These are phyloP conservation scores for Geotrichum candidum DNA, from an alignment of 1,139 yeast species.

Conservation along the genomic window DNA sequence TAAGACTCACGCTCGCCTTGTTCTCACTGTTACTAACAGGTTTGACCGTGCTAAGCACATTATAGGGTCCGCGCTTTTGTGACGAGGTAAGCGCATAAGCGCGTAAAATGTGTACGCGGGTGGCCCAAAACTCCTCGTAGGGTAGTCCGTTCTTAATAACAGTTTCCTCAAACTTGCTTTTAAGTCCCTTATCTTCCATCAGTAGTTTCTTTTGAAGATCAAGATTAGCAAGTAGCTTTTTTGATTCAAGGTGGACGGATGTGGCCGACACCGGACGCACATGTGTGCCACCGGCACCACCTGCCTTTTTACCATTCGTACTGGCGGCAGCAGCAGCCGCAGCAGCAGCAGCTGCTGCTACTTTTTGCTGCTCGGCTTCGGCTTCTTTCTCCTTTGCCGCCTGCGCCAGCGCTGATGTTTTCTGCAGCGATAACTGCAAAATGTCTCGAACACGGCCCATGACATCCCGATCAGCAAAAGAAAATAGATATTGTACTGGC, in stretches of 20 bases:
- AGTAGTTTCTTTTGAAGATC: conserved; percentile 74
- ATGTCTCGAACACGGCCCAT: conserved; percentile 71
- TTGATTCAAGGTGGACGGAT: conserved; percentile 36
- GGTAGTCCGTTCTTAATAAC: conserved; percentile 75
- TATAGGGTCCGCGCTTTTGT: conserved; percentile 89
- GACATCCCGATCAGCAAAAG: conserved; percentile 65
- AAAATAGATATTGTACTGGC: conserved; percentile 41
- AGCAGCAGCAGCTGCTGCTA: conserved; percentile 23
- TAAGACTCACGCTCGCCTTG: conserved; percentile 84
- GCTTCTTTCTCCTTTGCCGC: conserved; percentile 44
- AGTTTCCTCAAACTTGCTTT: conserved; percentile 77
- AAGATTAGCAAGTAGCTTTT: conserved; percentile 56
- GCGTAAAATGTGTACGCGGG: conserved; percentile 70
- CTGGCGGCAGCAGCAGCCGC: conserved; percentile 30
- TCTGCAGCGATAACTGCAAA: conserved; percentile 55
- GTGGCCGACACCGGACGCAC: conserved; percentile 7
- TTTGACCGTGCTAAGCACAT: conserved; percentile 85
- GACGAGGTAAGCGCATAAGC: conserved; percentile 79
- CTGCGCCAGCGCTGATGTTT: conserved; percentile 9
- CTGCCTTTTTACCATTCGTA: conserved; percentile 28
- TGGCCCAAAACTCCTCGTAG: conserved; percentile 83
- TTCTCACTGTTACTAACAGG: conserved; percentile 69
- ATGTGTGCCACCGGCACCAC: conserved; percentile 35
- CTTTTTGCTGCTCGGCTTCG: conserved; percentile 41
- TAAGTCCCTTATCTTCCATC: conserved; percentile 61